Evolutionary conservation across 2,329 filamentous ascomycete species (phyloP), one percentile per base, ranked within the genome.

Genomic region (Cladophialophora yegresii): DNA sequence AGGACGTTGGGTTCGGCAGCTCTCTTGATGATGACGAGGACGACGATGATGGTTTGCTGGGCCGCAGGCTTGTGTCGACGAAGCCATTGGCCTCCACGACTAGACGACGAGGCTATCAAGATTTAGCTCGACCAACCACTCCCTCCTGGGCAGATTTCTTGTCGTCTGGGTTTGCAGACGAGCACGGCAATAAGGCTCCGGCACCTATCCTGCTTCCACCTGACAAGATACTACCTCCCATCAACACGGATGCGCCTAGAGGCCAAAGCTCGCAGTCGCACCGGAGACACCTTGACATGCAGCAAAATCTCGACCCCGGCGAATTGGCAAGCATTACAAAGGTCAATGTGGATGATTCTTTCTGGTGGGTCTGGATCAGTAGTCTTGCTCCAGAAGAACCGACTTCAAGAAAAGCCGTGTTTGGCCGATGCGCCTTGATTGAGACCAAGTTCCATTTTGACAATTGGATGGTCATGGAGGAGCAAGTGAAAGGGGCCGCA

Each of bases 341-440:
- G 43, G 85, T 98, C 63, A 89, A 95, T 67, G 82, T 99, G 4
- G 95, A 99, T 72, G 93, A 98, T 75, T 89, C 92, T 1, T 99
- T 99, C 77, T 99, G 95, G 95, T 98, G 95, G 93, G 95, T 98
- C 3, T 99, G 95, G 95, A 98, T 99, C 84, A 96, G 87, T 71
- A 98, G 93, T 82, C 80, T 99, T 72, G 92, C 93, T 1, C 90
- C 88, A 0, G 95, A 99, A 73, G 95, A 99, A 78, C 90, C 93
- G 0, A 78, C 87, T 0, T 84, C 89, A 54, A 87, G 95, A 66
- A 99, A 99, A 75, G 89, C 93, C 5, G 92, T 93, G 0, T 99
- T 99, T 75, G 95, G 95, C 43, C 86, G 95, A 68, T 99, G 95
- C 73, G 92, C 95, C 22, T 84, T 99, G 45, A 85, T 98, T 53